These are phyloP conservation scores for Guyanaporus albipodus DNA, from an alignment of 768 basidiomycete genomes.

Conservation along the genomic window DNA sequence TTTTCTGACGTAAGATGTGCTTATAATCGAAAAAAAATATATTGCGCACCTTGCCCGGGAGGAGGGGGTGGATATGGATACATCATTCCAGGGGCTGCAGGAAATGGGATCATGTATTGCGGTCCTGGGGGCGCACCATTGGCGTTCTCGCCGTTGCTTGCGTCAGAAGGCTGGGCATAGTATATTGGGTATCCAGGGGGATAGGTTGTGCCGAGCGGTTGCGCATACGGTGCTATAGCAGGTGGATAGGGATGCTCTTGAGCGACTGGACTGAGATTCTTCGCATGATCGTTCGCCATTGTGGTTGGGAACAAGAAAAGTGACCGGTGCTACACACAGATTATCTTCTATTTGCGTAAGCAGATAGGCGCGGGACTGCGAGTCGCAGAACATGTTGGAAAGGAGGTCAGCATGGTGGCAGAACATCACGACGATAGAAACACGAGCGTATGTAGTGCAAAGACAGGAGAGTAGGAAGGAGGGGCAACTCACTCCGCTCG, in stretches of 20 bases:
- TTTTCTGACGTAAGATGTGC: conserved; percentile 14
- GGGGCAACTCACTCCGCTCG: conserved; percentile 34
- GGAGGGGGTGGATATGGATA: conserved; percentile 41
- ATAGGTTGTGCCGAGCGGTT: conserved; percentile 26
- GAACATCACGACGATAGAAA: conserved; percentile 1
- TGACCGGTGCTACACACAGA: conserved; percentile 23
- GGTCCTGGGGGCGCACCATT: conserved; percentile 26
- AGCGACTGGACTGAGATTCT: conserved; percentile 35
- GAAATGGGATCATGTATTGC: conserved; percentile 37
- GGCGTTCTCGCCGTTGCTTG: conserved; percentile 32
- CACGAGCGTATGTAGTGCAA: background rate
- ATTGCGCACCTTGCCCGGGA: conserved; percentile 33
- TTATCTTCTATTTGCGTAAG: conserved; percentile 31
- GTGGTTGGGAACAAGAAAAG: conserved; percentile 21
- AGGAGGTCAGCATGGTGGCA: conserved; percentile 5
- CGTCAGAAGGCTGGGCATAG: conserved; percentile 29
- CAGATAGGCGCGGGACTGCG: conserved; percentile 27
- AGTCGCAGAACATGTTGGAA: conserved; percentile 18
- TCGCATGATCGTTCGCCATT: conserved; percentile 32
- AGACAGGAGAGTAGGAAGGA: conserved; percentile 1
- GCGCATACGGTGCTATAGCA: conserved; percentile 27
- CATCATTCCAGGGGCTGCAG: conserved; percentile 41
- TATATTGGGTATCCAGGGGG: conserved; percentile 33
- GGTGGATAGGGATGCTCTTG: conserved; percentile 32
- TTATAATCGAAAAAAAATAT: conserved; percentile 2